These are phyloP conservation scores for Nectriaceae sp. DNA, from an alignment of 2,329 filamentous ascomycete species.

Conservation along the genomic window DNA sequence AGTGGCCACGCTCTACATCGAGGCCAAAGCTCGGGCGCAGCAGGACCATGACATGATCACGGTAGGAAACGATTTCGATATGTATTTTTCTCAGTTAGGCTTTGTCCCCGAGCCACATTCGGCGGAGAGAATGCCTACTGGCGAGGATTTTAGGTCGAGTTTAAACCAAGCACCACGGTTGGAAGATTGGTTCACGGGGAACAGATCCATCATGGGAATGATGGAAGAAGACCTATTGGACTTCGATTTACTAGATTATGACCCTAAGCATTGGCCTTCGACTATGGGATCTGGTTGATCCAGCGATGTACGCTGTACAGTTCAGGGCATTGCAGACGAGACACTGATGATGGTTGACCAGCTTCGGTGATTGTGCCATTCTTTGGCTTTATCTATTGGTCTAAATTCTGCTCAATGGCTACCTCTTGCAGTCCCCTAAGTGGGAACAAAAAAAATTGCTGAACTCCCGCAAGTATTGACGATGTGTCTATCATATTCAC, in stretches of 20 bases:
- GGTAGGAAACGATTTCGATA: constrained; percentile 6
- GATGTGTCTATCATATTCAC: no score
- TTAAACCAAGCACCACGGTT: neutral
- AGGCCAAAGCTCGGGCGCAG: constrained; percentile 1
- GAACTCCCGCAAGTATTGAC: no score
- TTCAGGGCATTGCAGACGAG: no score
- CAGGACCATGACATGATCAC: constrained; percentile 3
- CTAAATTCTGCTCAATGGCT: no score
- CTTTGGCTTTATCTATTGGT: no score
- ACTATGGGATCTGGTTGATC: neutral
- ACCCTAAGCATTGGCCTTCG: neutral
- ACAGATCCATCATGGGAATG: constrained; percentile 6
- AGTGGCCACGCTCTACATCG: constrained; percentile 2
- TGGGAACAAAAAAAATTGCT: no score
- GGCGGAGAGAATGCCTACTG: neutral
- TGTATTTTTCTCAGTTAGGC: constrained; percentile 4
- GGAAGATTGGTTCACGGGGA: constrained; percentile 4
- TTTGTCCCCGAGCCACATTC: neutral
- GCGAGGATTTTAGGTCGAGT: neutral
- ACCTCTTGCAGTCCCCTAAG: no score
- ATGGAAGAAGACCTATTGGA: constrained; percentile 6
- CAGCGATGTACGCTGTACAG: neutral
- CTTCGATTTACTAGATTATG: constrained; percentile 1
- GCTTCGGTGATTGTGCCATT: no score
- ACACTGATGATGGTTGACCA: neutral